Evolutionary conservation across 306 rosid species (phyloP).

Genomic region (Gastrolobium bilobum): DNA sequence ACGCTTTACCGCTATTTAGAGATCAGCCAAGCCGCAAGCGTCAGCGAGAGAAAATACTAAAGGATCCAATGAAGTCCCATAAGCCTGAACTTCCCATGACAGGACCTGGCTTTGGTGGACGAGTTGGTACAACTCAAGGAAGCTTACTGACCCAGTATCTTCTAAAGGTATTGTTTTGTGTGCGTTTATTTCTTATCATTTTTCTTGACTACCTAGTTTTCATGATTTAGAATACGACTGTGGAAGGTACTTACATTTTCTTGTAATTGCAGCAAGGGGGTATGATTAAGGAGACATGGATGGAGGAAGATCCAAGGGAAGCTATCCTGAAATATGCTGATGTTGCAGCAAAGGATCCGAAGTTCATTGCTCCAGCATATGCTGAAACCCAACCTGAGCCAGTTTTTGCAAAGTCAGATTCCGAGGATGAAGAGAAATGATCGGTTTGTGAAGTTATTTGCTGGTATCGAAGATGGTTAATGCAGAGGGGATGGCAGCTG

Average conservation of each 20-base stretch:
- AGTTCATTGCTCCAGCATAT: slow-evolving; percentile 96
- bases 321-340: slow-evolving; percentile 97
- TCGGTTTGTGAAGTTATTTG: slow-evolving; percentile 27
- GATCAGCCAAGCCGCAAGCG: slow-evolving; percentile 97
- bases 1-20: slow-evolving; percentile 89
- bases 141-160: slow-evolving; percentile 97
- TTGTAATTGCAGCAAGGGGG: slow-evolving; percentile 86
- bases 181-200: not conserved
- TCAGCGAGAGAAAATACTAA: slow-evolving; percentile 80
- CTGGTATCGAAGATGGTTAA: slow-evolving; percentile 4
- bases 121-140: slow-evolving; percentile 91
- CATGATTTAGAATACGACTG: slow-evolving; percentile 31
- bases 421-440: slow-evolving; percentile 95
- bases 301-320: slow-evolving; percentile 99
- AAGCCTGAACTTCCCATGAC: slow-evolving; percentile 96
- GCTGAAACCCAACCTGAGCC: slow-evolving; percentile 93
- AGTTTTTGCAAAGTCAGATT: slow-evolving; percentile 86
- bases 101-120: slow-evolving; percentile 98
- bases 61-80: slow-evolving; percentile 94
- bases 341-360: slow-evolving; percentile 86
- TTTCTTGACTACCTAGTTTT: not conserved
- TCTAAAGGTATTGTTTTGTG: slow-evolving; percentile 67
- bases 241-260: slow-evolving; percentile 43
- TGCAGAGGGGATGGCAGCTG: not conserved
- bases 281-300: slow-evolving; percentile 98